Conservation (phyloP, 2,329 filamentous ascomycete species). For the Biscogniauxia sp. region DNA sequence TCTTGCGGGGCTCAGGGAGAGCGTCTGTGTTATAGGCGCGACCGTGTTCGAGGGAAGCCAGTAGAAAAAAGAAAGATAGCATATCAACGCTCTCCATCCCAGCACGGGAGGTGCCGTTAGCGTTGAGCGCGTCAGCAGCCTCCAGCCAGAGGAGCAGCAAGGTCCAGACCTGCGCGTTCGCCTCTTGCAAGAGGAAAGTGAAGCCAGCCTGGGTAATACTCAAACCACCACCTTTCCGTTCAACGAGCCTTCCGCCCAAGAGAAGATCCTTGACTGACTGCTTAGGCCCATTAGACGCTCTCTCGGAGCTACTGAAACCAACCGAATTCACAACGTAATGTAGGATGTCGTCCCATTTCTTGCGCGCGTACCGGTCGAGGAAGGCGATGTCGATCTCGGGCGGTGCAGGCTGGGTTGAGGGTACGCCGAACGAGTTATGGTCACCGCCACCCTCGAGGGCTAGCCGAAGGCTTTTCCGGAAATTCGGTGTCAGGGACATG, state of each 20-base stretch:
- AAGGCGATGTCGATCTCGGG: constrained; percentile 66
- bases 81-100: constrained; percentile 89
- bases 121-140: constrained; percentile 62
- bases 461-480: constrained; percentile 77
- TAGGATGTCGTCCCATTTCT: constrained; percentile 92
- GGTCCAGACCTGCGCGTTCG: constrained; percentile 97
- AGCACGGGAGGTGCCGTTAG: constrained; percentile 42
- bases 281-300: constrained; percentile 55
- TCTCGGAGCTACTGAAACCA: constrained; percentile 43
- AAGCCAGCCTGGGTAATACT: constrained; percentile 92
- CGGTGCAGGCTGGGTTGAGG: constrained; percentile 63
- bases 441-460: constrained; percentile 84
- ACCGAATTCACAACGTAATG: constrained; percentile 90
- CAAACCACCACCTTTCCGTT: constrained; percentile 51
- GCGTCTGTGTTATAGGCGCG: constrained; percentile 85
- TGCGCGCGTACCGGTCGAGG: constrained; percentile 80
- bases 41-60: constrained; percentile 89
- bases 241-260: constrained; percentile 76
- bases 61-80: constrained; percentile 91
- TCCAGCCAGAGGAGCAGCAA: constrained; percentile 91
- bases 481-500: constrained; percentile 76
- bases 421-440: constrained; percentile 87
- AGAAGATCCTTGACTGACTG: constrained; percentile 82
- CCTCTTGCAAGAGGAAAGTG: constrained; percentile 89
- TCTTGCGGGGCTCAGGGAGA: constrained; percentile 74